Evolutionary conservation across 1,139 yeast species (phyloP).

Genomic region (Scheffersomyces insectosa): DNA sequence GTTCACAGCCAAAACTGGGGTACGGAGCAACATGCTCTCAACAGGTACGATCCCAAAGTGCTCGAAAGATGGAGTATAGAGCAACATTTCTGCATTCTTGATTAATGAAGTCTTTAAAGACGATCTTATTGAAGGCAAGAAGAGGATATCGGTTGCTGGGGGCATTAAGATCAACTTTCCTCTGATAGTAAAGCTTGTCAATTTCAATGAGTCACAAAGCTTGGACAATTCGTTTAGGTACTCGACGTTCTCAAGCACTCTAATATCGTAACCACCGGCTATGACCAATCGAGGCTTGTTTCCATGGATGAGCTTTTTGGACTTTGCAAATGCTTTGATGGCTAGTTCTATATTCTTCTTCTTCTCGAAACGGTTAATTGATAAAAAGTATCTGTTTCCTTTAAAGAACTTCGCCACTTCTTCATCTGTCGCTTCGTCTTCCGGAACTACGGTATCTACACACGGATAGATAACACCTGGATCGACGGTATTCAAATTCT

Average conservation of each 20-base stretch:
- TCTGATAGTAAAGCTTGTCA: slow-evolving; percentile 50
- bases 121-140: slow-evolving; percentile 78
- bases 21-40: slow-evolving; percentile 84
- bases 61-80: slow-evolving; percentile 89
- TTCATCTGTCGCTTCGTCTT: slow-evolving; percentile 19
- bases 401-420: slow-evolving; percentile 39
- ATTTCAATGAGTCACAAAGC: slow-evolving; percentile 45
- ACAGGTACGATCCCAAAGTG: slow-evolving; percentile 98
- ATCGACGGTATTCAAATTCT: slow-evolving; percentile 32
- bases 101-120: slow-evolving; percentile 66
- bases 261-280: slow-evolving; percentile 90
- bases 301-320: slow-evolving; percentile 21
- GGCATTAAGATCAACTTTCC: slow-evolving; percentile 44
- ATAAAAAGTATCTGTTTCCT: slow-evolving; percentile 51
- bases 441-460: slow-evolving; percentile 48
- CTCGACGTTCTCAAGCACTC: slow-evolving; percentile 74
- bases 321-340: slow-evolving; percentile 56
- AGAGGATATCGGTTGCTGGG: slow-evolving; percentile 55
- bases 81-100: slow-evolving; percentile 54
- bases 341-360: slow-evolving; percentile 85
- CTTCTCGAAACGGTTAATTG: slow-evolving; percentile 85
- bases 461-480: slow-evolving; percentile 91
- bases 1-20: slow-evolving; percentile 83
- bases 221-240: slow-evolving; percentile 62
- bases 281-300: slow-evolving; percentile 52